Base-by-base conservation (phyloP, 2,329 filamentous ascomycete species). In the Whalleya microplaca region DNA sequence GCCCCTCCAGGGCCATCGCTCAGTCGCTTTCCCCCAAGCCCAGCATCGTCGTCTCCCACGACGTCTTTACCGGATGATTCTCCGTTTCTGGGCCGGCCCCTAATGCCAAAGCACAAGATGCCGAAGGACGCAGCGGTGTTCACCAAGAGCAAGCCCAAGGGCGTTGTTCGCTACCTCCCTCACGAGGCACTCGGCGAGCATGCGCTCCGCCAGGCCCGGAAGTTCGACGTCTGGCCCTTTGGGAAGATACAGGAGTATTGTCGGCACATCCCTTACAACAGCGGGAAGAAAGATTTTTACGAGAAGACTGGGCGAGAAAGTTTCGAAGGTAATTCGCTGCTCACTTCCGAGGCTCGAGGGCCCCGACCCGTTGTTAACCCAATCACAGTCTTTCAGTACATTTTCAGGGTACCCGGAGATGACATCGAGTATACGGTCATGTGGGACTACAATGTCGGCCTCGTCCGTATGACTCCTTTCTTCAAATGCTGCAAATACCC, bases 371-470 rank as follows among this genome's bases (percentile, higher is more conserved):
- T 61, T 59, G 47, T 64, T 68, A 49, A 68, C 53, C 23, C 42
- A 50, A 55, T 63, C 61, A 52, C 60, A 95, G 91, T 92, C 21
- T 93, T 93, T 71, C 86, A 92, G 66, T 98, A 97, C 73, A 86
- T 84, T 37, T 97, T 96, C 78, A 84, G 80, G 64, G 72, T 89
- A 2, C 90, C 90, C 0, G 85, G 81, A 10, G 84, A 89, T 45
- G 82, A 87, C 1, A 82, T 80, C 61, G 80, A 84, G 50, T 93
- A 89, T 71, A 85, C 84, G 0, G 87, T 98, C 58, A 92, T 97
- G 85, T 99, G 95, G 95, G 95, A 99, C 73, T 97, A 97, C 77
- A 94, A 96, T 66, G 86, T 94, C 59, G 95, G 95, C 8, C 86
- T 98, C 27, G 93, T 98, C 60, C 88, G 94, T 59, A 96, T 96